phyloP scores from a whole-genome alignment of 768 basidiomycete genomes.

The Hydnum rufescens region DNA sequence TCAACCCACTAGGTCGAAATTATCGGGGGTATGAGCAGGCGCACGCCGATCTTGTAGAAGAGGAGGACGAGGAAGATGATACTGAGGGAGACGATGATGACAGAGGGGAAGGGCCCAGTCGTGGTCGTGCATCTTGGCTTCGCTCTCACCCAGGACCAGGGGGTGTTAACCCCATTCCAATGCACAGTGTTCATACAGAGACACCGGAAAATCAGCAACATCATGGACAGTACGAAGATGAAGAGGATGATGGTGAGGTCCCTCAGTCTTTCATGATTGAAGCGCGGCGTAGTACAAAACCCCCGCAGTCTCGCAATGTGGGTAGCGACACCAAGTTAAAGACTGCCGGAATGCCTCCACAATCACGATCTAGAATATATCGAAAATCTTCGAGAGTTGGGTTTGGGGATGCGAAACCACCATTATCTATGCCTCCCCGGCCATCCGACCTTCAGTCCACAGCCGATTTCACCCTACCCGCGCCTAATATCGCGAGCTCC shows the following conservation, averaged over 20 bases:
- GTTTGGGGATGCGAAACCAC: background rate
- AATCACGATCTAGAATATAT: no score
- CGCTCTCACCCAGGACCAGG: background rate
- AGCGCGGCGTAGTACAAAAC: constrained; percentile 17
- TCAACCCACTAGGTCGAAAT: constrained; percentile 51
- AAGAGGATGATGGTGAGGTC: constrained; percentile 53
- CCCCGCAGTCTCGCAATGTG: background rate
- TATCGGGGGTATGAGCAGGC: constrained; percentile 63
- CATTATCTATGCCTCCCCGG: constrained; percentile 36
- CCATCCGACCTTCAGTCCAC: constrained; percentile 39
- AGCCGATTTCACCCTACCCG: constrained; percentile 1
- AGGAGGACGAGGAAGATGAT: constrained; percentile 34
- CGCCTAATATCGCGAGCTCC: background rate
- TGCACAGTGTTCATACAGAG: background rate
- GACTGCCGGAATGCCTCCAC: background rate
- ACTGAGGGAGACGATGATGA: constrained; percentile 5
- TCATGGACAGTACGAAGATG: constrained; percentile 4
- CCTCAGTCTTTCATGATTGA: constrained; percentile 78
- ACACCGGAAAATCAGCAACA: constrained; percentile 1
- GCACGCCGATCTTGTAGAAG: constrained; percentile 48
- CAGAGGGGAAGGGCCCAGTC: constrained; percentile 1
- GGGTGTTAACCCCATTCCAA: background rate
- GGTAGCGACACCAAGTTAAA: background rate
- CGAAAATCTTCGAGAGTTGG: constrained; percentile 12
- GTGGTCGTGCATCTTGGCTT: background rate